phyloP scores from a whole-genome alignment of 805 yeast species.

The Candida namnaoensis region DNA sequence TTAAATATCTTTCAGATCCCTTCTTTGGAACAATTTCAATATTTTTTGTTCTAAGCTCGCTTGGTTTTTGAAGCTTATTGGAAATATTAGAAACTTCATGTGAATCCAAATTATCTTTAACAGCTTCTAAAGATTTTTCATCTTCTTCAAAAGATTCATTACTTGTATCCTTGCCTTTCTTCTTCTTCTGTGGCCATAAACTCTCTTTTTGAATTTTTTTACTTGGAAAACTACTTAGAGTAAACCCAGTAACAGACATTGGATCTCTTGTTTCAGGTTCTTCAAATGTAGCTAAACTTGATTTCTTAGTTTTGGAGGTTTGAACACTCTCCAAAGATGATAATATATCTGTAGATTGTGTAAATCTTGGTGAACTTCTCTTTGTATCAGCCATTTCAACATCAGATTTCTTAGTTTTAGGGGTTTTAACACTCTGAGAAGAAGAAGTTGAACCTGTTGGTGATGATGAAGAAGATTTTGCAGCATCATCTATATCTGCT shows the following conservation, averaged over 20 bases:
- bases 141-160: too few species aligned
- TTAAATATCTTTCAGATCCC: background rate
- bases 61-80: slow-evolving; percentile 11
- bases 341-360: too few species aligned
- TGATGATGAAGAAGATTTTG: too few species aligned
- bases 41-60: slow-evolving; percentile 8
- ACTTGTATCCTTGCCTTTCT: slow-evolving; percentile 1
- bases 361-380: too few species aligned
- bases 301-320: background rate
- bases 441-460: too few species aligned
- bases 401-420: too few species aligned
- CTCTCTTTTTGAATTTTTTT: slow-evolving; percentile 47
- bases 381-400: too few species aligned
- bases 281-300: slow-evolving; percentile 13
- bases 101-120: background rate
- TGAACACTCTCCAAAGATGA: background rate
- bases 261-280: slow-evolving; percentile 57
- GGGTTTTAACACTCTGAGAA: too few species aligned
- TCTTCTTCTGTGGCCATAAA: slow-evolving; percentile 35
- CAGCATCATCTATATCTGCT: too few species aligned
- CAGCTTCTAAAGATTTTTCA: too few species aligned
- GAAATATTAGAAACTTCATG: slow-evolving; percentile 7
- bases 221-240: slow-evolving; percentile 64
- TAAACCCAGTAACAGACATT: slow-evolving; percentile 61
- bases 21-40: slow-evolving; percentile 1